Evolutionary conservation across 257 asterid species (phyloP).

Genomic region (Lithospermum erythrorhizon): DNA sequence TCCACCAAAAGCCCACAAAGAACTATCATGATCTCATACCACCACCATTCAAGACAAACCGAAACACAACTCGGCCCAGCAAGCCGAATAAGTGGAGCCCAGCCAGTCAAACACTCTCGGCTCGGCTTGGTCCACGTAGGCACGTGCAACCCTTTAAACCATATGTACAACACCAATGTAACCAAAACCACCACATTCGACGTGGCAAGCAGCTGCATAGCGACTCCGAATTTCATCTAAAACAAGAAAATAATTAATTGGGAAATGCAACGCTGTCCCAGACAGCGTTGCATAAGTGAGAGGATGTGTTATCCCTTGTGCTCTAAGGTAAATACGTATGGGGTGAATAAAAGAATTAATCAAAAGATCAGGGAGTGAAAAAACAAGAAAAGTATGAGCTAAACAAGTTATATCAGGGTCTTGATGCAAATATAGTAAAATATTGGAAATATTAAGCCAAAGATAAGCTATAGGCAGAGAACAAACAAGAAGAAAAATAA

Average conservation of each 20-base stretch:
- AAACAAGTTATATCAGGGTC: slow-evolving; percentile 44
- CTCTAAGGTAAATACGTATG: slow-evolving; percentile 71
- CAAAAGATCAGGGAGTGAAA: slow-evolving; percentile 63
- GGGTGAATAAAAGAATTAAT: slow-evolving; percentile 69
- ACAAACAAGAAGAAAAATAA: slow-evolving; percentile 44
- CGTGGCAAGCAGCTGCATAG: slow-evolving; percentile 64
- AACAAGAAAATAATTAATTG: slow-evolving; percentile 41
- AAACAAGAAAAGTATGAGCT: slow-evolving; percentile 53
- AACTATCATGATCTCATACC: slow-evolving; percentile 82
- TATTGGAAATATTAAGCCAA: slow-evolving; percentile 56
- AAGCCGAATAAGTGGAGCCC: slow-evolving; percentile 59
- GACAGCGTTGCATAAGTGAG: slow-evolving; percentile 47
- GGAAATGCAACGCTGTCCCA: slow-evolving; percentile 50
- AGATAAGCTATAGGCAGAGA: slow-evolving; percentile 47
- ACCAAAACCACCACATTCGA: slow-evolving; percentile 33
- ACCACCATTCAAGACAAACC: slow-evolving; percentile 88
- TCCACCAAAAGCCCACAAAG: slow-evolving; percentile 61
- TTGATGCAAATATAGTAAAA: slow-evolving; percentile 50
- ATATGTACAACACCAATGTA: slow-evolving; percentile 25
- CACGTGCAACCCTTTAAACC: slow-evolving; percentile 33
- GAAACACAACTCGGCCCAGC: slow-evolving; percentile 81
- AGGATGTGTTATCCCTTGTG: slow-evolving; percentile 74
- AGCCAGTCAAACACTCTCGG: slow-evolving; percentile 44
- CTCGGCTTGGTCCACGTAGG: slow-evolving; percentile 56
- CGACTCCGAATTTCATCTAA: slow-evolving; percentile 45